phyloP scores from a whole-genome alignment of 495 filamentous ascomycete genomes.

The Bryoglossum gracile region DNA sequence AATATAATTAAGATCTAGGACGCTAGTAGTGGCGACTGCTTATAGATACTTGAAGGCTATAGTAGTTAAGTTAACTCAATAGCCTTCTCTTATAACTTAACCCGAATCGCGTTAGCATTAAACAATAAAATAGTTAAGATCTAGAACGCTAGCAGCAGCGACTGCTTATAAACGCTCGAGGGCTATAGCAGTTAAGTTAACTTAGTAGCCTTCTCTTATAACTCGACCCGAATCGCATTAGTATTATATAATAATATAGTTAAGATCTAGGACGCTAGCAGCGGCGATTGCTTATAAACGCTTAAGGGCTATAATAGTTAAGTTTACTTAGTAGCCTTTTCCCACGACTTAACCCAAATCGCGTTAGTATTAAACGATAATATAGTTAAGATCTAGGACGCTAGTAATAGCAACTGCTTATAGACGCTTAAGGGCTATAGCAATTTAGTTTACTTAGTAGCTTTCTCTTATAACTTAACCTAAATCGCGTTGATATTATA shows the following conservation, averaged over 20 bases:
- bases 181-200: constrained; percentile 19
- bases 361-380: neutral
- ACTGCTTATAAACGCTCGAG: constrained; percentile 19
- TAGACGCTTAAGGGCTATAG: constrained; percentile 25
- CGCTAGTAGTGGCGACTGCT: neutral
- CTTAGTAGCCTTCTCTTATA: constrained; percentile 2
- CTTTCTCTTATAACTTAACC: constrained; percentile 10
- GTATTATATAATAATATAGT: constrained; percentile 28
- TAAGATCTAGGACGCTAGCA: constrained; percentile 16
- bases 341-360: neutral
- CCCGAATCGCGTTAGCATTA: no score
- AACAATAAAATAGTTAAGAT: no score
- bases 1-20: constrained; percentile 26
- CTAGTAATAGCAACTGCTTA: constrained; percentile 20
- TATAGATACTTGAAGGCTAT: constrained; percentile 22
- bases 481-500: constrained; percentile 28
- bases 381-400: constrained; percentile 27
- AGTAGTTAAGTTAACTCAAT: constrained; percentile 8
- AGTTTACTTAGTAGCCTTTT: constrained; percentile 11
- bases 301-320: constrained; percentile 20
- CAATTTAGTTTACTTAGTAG: constrained; percentile 7
- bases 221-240: constrained; percentile 26
- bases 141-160: constrained; percentile 27
- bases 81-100: no score
- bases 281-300: neutral